phyloP scores from a whole-genome alignment of 148 eudicot species.

The Nyssa sinensis region DNA sequence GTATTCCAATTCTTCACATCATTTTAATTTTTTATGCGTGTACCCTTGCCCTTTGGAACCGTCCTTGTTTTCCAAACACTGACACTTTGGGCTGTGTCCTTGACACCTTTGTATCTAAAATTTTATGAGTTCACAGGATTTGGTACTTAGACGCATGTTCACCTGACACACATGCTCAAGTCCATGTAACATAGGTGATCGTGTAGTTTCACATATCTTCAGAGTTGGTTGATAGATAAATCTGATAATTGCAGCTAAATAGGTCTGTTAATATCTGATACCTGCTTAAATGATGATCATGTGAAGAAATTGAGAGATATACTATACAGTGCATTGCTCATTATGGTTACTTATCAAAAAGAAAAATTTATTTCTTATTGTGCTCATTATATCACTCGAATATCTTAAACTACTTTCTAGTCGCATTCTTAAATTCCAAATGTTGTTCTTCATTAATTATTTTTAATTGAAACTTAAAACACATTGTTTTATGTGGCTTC shows the following conservation, averaged over 20 bases:
- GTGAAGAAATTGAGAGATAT: constrained; percentile 6
- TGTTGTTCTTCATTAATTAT: background rate
- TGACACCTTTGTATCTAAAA: background rate
- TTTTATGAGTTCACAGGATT: background rate
- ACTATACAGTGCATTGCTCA: background rate
- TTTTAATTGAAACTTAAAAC: background rate
- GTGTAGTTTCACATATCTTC: no score
- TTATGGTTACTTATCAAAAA: no score
- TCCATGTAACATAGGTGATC: no score
- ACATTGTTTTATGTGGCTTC: background rate
- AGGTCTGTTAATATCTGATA: background rate
- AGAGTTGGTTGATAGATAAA: no score
- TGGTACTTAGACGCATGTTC: no score
- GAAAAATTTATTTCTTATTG: no score
- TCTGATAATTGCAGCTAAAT: background rate
- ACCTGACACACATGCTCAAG: no score
- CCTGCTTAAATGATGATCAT: background rate
- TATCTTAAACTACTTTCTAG: background rate
- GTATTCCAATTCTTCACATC: no score
- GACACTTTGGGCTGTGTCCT: background rate
- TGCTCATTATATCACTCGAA: background rate
- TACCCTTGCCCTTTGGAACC: no score
- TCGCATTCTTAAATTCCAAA: background rate
- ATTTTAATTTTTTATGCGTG: no score
- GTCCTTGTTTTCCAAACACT: no score